Evolutionary conservation across 306 rosid genomes (phyloP).

Genomic region (Abrus pulchellus): DNA sequence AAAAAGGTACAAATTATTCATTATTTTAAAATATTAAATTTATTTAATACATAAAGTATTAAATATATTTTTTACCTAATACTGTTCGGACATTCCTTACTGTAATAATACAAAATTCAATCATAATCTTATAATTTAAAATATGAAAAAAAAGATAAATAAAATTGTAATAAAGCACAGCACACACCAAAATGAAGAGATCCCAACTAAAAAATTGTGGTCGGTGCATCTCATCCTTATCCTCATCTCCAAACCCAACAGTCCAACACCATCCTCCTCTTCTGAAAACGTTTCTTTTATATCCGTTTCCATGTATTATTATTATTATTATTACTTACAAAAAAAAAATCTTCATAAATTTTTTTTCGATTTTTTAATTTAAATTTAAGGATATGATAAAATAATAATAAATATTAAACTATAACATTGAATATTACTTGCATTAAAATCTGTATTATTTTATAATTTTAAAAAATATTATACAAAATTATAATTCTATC

Average conservation of each 20-base stretch:
- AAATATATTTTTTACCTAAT: no score
- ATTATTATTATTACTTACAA: no score
- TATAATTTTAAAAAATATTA: neutral
- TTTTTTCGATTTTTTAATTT: no score
- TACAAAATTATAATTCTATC: no score
- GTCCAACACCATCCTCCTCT: neutral
- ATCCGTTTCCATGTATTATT: neutral
- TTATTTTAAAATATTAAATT: no score
- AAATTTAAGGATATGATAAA: no score
- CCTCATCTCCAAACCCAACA: conserved; percentile 45
- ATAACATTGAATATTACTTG: no score
- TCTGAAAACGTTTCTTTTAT: neutral
- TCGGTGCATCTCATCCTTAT: conserved; percentile 61
- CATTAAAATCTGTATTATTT: neutral
- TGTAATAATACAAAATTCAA: conserved; percentile 15
- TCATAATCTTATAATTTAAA: neutral
- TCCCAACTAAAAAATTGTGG: conserved; percentile 42
- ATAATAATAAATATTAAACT: no score
- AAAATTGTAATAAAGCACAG: neutral
- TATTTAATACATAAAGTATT: no score
- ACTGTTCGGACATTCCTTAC: no score
- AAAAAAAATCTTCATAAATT: no score
- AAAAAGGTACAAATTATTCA: no score
- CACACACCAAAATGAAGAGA: neutral
- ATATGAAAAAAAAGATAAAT: neutral